Conservation (phyloP, 805 yeast genomes). For the Candida fluviatilis region DNA sequence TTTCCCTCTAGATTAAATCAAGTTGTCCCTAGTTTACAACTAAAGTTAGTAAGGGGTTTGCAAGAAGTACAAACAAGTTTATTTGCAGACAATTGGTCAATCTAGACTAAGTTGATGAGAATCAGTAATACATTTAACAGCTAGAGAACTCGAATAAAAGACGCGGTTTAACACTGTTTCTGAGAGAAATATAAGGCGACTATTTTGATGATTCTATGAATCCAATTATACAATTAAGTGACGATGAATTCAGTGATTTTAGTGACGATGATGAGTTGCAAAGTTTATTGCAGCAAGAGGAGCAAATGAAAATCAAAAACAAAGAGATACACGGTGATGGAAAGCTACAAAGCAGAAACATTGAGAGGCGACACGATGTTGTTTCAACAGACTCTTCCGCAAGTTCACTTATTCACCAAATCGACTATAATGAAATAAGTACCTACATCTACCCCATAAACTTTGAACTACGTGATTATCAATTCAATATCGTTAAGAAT, state of each 20-base stretch:
- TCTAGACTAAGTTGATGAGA: too few species aligned
- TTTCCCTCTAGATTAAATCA: too few species aligned
- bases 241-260: neutral
- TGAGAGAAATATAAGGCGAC: too few species aligned
- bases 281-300: neutral
- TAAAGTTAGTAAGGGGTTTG: too few species aligned
- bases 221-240: neutral
- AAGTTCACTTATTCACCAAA: conserved; percentile 18
- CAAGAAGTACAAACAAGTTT: too few species aligned
- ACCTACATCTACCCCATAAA: conserved; percentile 82
- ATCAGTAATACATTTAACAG: too few species aligned
- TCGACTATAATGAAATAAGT: conserved; percentile 16
- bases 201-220: neutral
- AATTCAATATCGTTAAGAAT: conserved; percentile 68
- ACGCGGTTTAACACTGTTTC: too few species aligned
- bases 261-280: conserved; percentile 1
- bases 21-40: too few species aligned
- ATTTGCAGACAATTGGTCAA: too few species aligned
- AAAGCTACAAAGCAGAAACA: too few species aligned
- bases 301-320: neutral
- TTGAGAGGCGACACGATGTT: too few species aligned
- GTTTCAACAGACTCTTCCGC: neutral
- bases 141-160: too few species aligned
- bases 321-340: neutral
- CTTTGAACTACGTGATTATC: conserved; percentile 81